Evolutionary conservation across 2,329 filamentous ascomycete genomes (phyloP).

Genomic region (Hypoxylon sp.): DNA sequence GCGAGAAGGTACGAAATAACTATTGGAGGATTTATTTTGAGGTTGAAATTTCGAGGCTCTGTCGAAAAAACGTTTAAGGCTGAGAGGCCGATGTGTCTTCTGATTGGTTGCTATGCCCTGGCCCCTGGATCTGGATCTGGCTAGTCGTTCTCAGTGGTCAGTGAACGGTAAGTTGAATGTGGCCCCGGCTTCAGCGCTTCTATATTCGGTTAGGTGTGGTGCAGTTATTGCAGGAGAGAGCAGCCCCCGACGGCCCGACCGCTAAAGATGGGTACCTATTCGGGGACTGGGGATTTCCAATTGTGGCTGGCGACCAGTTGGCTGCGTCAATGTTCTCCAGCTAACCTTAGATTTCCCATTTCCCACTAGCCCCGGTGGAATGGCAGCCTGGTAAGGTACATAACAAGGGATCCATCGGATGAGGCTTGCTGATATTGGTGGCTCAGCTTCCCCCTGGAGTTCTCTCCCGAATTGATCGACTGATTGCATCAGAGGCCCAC

Average conservation of each 20-base stretch:
- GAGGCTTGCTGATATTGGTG: slow-evolving; percentile 36
- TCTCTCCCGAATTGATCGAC: slow-evolving; percentile 38
- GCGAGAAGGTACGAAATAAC: slow-evolving; percentile 2
- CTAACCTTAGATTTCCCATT: slow-evolving; percentile 7
- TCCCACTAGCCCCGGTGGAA: too few relatives aligned
- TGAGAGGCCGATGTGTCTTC: slow-evolving; percentile 23
- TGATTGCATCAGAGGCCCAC: slow-evolving; percentile 42
- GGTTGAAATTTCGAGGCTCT: slow-evolving; percentile 44
- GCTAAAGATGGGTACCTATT: slow-evolving; percentile 10
- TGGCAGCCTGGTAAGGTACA: too few relatives aligned
- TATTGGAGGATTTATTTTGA: slow-evolving; percentile 21
- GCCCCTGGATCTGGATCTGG: slow-evolving; percentile 19
- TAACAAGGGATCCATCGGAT: slow-evolving; percentile 18
- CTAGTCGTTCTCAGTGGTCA: slow-evolving; percentile 20
- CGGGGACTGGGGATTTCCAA: slow-evolving; percentile 3
- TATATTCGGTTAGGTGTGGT: slow-evolving; percentile 3
- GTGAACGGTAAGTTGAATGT: neutral
- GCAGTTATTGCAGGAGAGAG: neutral
- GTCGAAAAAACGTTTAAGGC: slow-evolving; percentile 37
- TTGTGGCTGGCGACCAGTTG: slow-evolving; percentile 17
- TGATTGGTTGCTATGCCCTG: slow-evolving; percentile 28
- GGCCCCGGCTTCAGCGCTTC: slow-evolving; percentile 12
- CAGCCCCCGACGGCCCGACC: neutral
- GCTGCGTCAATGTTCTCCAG: slow-evolving; percentile 10
- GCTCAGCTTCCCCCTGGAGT: slow-evolving; percentile 34